Percentiles rank a stretch among this genome's conserved stretches.
Conservation (phyloP, 2,329 filamentous ascomycete species). For the Stachybotrys elegans region DNA sequence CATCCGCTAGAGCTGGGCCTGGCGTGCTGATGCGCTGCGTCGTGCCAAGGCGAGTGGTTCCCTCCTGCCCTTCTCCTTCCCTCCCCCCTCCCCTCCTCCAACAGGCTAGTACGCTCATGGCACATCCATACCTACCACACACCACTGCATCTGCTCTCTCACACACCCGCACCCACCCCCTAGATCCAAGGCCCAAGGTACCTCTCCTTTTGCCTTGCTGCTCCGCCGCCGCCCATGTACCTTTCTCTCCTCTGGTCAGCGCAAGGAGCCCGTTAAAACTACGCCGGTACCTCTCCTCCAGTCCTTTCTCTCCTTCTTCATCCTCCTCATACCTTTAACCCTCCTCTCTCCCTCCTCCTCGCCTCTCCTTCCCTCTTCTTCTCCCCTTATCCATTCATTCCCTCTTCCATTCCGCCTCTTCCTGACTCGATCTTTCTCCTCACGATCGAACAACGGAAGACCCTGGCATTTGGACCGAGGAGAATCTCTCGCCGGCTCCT, state of each 20-base stretch:
- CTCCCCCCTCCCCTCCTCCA: no score
- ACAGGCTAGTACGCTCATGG: no score
- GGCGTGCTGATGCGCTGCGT: no score
- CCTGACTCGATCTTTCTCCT: conserved; percentile 32
- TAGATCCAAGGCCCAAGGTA: no score
- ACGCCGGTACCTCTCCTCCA: conserved; percentile 41
- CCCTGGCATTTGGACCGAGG: conserved; percentile 23
- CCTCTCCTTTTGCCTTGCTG: no score
- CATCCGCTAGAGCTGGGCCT: no score
- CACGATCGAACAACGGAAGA: no score
- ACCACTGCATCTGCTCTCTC: no score
- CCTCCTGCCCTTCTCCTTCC: no score
- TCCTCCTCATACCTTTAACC: conserved; percentile 49
- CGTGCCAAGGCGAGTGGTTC: no score
- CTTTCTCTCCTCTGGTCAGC: conserved; percentile 1
- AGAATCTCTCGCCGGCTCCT: conserved; percentile 21
- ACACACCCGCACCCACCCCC: no score
- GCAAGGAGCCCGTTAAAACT: conserved; percentile 34
- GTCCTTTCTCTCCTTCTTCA: conserved; percentile 50
- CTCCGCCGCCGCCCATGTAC: background rate
- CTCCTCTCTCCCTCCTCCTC: conserved; percentile 33
- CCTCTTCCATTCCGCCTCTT: conserved; percentile 45
- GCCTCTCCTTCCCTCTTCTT: conserved; percentile 33
- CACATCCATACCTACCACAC: no score
- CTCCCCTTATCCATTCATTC: conserved; percentile 47